phyloP scores from a whole-genome alignment of 176 grass and related monocot genomes.

The Oryza glumipatula region DNA sequence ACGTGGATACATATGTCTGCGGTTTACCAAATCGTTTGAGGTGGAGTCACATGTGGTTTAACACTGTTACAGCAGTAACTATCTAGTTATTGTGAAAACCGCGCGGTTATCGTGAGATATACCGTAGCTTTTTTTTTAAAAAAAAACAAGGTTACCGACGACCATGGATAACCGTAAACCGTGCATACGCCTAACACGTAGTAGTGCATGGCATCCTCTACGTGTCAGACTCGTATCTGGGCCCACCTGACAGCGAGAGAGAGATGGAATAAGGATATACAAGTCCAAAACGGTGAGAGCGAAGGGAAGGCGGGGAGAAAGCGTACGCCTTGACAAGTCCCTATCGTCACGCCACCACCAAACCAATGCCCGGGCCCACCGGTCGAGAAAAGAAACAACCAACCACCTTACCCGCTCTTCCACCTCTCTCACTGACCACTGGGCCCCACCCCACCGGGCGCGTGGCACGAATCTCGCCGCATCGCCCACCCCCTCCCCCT shows the following conservation, averaged over 20 bases:
- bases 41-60: too few relatives aligned
- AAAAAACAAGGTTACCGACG: too few relatives aligned
- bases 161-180: too few relatives aligned
- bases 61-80: too few relatives aligned
- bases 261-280: too few relatives aligned
- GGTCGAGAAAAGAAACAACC: not conserved
- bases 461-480: conserved; percentile 11
- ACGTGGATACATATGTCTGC: too few relatives aligned
- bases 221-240: not conserved
- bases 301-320: not conserved
- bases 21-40: too few relatives aligned
- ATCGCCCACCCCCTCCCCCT: not conserved
- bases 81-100: too few relatives aligned
- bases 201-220: not conserved
- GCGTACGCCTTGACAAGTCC: not conserved
- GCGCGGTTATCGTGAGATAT: too few relatives aligned
- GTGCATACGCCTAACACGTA: too few relatives aligned
- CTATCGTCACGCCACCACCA: conserved; percentile 7
- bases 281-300: not conserved
- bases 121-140: too few relatives aligned
- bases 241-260: not conserved
- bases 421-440: not conserved
- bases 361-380: not conserved
- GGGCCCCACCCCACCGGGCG: not conserved
- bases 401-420: not conserved